Conservation (phyloP, 2,329 filamentous ascomycete genomes). For the Fusarium torulosum region DNA sequence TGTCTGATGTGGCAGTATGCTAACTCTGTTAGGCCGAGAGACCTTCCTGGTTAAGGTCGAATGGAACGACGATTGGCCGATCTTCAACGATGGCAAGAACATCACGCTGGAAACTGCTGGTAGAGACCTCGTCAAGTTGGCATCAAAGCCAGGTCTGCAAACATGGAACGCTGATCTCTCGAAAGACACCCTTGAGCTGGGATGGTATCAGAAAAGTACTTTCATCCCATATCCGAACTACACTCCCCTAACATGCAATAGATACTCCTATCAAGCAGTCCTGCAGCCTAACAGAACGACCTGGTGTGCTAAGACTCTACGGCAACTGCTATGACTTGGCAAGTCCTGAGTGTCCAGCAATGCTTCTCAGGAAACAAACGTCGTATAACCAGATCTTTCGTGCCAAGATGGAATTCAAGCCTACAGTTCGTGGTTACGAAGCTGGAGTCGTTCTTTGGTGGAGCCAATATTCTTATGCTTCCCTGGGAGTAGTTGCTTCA, state of each 20-base stretch:
- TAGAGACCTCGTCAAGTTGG: slow-evolving; percentile 11
- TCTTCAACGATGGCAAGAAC: slow-evolving; percentile 45
- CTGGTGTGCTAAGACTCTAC: slow-evolving; percentile 60
- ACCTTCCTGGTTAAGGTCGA: slow-evolving; percentile 45
- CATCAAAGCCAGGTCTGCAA: background rate
- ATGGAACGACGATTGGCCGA: slow-evolving; percentile 45
- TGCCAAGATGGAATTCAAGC: slow-evolving; percentile 60
- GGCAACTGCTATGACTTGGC: slow-evolving; percentile 66
- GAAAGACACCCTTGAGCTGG: slow-evolving; percentile 31
- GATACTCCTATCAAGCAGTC: slow-evolving; percentile 50
- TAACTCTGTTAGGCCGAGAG: slow-evolving; percentile 42
- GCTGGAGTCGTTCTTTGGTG: slow-evolving; percentile 67
- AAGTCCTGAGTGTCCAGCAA: slow-evolving; percentile 63
- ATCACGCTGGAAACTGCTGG: slow-evolving; percentile 39
- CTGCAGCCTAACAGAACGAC: slow-evolving; percentile 60
- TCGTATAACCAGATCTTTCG: slow-evolving; percentile 58
- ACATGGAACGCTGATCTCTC: slow-evolving; percentile 38
- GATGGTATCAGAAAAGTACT: slow-evolving; percentile 48
- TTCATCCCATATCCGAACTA: fast-evolving
- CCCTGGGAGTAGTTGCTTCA: slow-evolving; percentile 43
- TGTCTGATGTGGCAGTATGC: fast-evolving
- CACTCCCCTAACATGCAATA: background rate
- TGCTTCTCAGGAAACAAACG: slow-evolving; percentile 67
- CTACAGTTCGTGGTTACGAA: slow-evolving; percentile 59
- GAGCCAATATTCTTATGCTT: slow-evolving; percentile 59